These are phyloP conservation scores for Laburnicola sp. DNA, from an alignment of 2,329 filamentous ascomycete genomes.

Conservation along the genomic window DNA sequence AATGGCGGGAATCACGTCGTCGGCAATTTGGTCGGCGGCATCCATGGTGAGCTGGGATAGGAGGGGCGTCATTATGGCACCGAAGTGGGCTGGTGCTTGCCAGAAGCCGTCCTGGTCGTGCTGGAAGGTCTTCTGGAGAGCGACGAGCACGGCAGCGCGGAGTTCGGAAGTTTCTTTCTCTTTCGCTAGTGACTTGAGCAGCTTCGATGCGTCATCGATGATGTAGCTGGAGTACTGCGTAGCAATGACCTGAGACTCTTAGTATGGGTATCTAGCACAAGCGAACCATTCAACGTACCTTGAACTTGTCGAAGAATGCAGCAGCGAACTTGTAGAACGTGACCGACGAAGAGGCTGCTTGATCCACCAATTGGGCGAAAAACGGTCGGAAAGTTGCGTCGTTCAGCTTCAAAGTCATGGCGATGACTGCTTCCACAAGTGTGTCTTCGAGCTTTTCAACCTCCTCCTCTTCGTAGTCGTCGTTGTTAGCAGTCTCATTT, in stretches of 20 bases:
- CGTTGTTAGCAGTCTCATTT: constrained; percentile 44
- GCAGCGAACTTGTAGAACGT: constrained; percentile 81
- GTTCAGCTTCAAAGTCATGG: constrained; percentile 96
- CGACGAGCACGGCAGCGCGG: constrained; percentile 70
- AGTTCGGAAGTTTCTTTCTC: constrained; percentile 58
- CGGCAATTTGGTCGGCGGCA: constrained; percentile 39
- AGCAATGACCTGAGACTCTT: constrained; percentile 65
- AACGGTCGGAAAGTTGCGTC: constrained; percentile 91
- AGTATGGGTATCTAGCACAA: constrained; percentile 16
- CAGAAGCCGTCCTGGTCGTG: constrained; percentile 96
- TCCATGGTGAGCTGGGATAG: constrained; percentile 60
- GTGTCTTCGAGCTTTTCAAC: constrained; percentile 65
- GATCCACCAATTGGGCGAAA: constrained; percentile 83
- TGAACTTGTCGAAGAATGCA: constrained; percentile 80
- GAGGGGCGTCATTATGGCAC: constrained; percentile 69
- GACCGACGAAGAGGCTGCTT: constrained; percentile 61
- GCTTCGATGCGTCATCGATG: constrained; percentile 70
- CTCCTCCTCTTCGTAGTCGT: constrained; percentile 54
- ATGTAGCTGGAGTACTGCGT: constrained; percentile 89
- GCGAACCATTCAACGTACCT: constrained; percentile 49
- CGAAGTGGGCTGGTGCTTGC: constrained; percentile 88
- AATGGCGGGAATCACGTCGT: constrained; percentile 70
- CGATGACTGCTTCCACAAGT: constrained; percentile 72
- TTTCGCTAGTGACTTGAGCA: constrained; percentile 54
- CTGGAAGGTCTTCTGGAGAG: constrained; percentile 75